These are phyloP conservation scores for Saprolegnia parasitica DNA, from an alignment of 352 stramenopile genomes.

Conservation along the genomic window DNA sequence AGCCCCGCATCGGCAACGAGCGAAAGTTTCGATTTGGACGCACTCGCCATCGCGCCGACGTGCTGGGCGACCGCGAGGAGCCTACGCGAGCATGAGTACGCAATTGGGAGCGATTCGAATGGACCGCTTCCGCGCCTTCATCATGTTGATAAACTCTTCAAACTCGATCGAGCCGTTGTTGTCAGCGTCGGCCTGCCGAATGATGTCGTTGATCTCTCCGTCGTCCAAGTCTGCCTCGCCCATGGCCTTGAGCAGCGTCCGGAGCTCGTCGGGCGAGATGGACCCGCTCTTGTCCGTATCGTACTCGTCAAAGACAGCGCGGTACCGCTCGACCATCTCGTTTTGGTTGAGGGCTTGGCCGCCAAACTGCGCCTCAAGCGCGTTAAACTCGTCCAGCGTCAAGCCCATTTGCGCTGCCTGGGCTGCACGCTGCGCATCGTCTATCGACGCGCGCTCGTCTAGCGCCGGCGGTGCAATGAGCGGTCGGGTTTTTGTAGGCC, in stretches of 20 bases:
- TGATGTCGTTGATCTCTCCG: constrained; percentile 55
- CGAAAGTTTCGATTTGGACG: constrained; percentile 9
- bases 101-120: neutral
- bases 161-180: constrained; percentile 75
- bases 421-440: neutral
- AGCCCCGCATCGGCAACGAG: constrained; percentile 29
- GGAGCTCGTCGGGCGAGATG: constrained; percentile 68
- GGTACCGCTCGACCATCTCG: constrained; percentile 35
- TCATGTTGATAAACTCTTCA: constrained; percentile 69
- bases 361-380: constrained; percentile 33
- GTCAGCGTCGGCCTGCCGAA: constrained; percentile 63
- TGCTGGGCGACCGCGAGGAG: constrained; percentile 62
- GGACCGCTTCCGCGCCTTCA: constrained; percentile 63
- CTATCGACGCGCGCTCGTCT: neutral
- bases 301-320: constrained; percentile 58
- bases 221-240: constrained; percentile 72
- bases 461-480: neutral
- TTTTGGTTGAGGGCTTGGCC: constrained; percentile 13
- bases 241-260: constrained; percentile 45
- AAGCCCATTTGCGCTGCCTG: constrained; percentile 15
- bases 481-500: neutral
- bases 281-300: constrained; percentile 72
- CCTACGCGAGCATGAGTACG: neutral
- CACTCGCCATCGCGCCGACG: constrained; percentile 40
- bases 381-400: constrained; percentile 31